Base-by-base conservation (phyloP, 768 basidiomycete genomes). In the Amanita phalloides region DNA sequence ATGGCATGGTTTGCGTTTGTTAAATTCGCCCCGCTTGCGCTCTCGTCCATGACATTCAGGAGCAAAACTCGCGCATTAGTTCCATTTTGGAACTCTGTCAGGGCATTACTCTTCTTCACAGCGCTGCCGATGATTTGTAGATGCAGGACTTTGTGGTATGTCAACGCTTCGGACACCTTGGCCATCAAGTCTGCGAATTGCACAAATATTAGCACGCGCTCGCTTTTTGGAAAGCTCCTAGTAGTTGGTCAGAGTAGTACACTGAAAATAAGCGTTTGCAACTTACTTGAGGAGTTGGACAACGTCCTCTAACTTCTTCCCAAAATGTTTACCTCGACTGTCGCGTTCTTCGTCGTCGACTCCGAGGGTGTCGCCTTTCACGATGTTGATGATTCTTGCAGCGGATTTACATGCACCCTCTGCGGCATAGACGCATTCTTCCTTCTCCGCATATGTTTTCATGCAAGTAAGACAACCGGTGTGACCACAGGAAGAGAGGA, bases 1-100 rank as follows among this genome's bases (percentile, higher is more conserved):
- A 96, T 85, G 35, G 91, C 93, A 62, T 94, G 91, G 66, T 93
- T 97, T 17, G 94, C 94, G 33, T 79, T 82, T 3, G 93, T 96
- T 62, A 97, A 68, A 64, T 97, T 97, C 57, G 88, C 87, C 41
- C 90, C 90, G 54, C 88, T 89, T n/a, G 90, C 89, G 55, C 89
- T 92, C 67, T 94, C 91, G 66, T 95, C 91, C 81, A 89, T 92
- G 56, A 95, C 87, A 58, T 91, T 91, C 55, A 97, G 70, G 49
- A 97, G 73, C 43, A 97, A 72, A 13, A 93, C 91, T 30, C 84
- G 79, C 58, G 88, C 87, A 53, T 76, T 70, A 60, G 84, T 80
- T 41, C 81, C 72, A 51, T 85, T 81, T 66, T 97, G 94, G 77
- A 94, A 97, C 58, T 75, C 78, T 57, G 90, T 85, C 41, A 97